Conservation (phyloP, 108 stramenopile species). For the Aurantiochytrium sp. region DNA sequence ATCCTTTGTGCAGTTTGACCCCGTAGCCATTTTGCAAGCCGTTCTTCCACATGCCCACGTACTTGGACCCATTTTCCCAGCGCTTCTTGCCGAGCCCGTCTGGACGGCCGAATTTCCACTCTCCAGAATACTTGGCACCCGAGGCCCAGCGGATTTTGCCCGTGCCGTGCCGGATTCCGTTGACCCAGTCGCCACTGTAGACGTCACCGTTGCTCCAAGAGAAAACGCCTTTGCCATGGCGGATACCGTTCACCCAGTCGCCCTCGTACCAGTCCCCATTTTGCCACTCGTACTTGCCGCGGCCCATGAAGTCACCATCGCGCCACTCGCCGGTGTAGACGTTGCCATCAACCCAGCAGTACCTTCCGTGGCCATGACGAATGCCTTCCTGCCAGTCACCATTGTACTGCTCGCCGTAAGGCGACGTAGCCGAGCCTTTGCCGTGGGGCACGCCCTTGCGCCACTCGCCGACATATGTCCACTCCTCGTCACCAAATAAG, state of each 20-base stretch:
- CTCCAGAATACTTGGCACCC: slow-evolving; percentile 57
- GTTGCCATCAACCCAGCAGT: slow-evolving; percentile 56
- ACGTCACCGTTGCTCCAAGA: slow-evolving; percentile 56
- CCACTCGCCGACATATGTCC: slow-evolving; percentile 8
- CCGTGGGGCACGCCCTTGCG: not conserved
- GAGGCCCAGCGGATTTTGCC: slow-evolving; percentile 51
- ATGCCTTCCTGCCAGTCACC: slow-evolving; percentile 8
- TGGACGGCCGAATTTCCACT: slow-evolving; percentile 40
- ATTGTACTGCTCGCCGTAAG: not conserved
- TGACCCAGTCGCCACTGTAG: slow-evolving; percentile 58
- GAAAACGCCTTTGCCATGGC: slow-evolving; percentile 46
- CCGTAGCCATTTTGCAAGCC: not conserved
- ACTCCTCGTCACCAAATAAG: slow-evolving; percentile 1
- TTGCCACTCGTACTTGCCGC: slow-evolving; percentile 50
- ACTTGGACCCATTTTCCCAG: slow-evolving; percentile 15
- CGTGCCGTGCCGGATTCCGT: slow-evolving; percentile 45
- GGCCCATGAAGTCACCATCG: slow-evolving; percentile 55
- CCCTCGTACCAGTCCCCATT: slow-evolving; percentile 60
- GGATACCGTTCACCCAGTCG: slow-evolving; percentile 49
- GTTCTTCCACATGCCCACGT: slow-evolving; percentile 5
- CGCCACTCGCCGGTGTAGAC: slow-evolving; percentile 55
- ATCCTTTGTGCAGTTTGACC: not conserved
- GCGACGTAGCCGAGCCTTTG: not conserved
- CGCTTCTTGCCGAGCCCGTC: slow-evolving; percentile 29
- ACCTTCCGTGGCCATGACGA: slow-evolving; percentile 45